Evolutionary conservation across 345 rosid species (phyloP).

Genomic region (Eucalyptus urophylla): DNA sequence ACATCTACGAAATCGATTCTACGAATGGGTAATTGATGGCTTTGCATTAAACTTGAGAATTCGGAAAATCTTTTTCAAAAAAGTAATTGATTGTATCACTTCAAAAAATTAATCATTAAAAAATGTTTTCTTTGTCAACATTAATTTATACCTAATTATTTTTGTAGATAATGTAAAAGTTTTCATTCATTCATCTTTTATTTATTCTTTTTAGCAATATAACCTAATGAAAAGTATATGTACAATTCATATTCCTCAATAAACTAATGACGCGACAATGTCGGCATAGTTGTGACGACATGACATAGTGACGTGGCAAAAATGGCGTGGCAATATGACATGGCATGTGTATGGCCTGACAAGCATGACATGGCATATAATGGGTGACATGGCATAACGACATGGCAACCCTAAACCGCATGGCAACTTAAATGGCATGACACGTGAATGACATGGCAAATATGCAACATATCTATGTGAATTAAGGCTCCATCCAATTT

Average conservation of each 20-base stretch:
- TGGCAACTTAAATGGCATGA: neutral
- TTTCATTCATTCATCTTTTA: neutral
- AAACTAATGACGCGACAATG: neutral
- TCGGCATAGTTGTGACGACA: neutral
- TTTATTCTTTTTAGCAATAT: neutral
- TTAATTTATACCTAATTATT: neutral
- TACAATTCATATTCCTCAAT: neutral
- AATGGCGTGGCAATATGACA: neutral
- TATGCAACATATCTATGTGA: neutral
- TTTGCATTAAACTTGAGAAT: neutral
- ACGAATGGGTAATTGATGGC: neutral
- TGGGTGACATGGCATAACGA: neutral
- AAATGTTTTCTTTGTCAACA: neutral
- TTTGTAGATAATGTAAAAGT: rapidly evolving
- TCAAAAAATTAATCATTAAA: neutral
- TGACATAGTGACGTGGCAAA: neutral
- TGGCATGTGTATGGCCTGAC: neutral
- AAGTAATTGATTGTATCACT: neutral
- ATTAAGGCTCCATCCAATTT: rapidly evolving
- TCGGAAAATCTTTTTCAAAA: neutral
- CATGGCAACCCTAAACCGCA: neutral
- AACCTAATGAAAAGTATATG: neutral
- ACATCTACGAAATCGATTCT: neutral
- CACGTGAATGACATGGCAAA: neutral
- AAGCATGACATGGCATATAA: neutral